phyloP scores from a whole-genome alignment of 345 rosid genomes.

The Syzygium aromaticum region DNA sequence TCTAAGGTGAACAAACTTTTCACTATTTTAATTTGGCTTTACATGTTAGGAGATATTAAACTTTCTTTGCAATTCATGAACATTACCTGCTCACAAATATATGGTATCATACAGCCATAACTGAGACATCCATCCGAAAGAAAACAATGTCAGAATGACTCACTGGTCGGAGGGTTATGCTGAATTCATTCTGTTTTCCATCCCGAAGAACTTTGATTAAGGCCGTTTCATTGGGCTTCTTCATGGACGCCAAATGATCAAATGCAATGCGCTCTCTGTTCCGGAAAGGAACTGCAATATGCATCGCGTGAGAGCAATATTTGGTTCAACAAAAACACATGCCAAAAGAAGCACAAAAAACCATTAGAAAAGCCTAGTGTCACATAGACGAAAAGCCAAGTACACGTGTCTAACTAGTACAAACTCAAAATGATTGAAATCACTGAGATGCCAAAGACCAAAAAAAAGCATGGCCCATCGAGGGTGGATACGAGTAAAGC shows the following conservation, averaged over 20 bases:
- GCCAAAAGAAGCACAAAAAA: too few species aligned
- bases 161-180: slow-evolving; percentile 51
- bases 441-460: neutral
- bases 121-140: neutral
- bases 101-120: neutral
- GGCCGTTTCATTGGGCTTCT: slow-evolving; percentile 67
- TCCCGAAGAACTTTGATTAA: slow-evolving; percentile 55
- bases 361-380: neutral
- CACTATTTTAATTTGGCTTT: neutral
- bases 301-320: neutral
- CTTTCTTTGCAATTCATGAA: neutral
- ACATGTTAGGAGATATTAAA: neutral
- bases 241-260: slow-evolving; percentile 88
- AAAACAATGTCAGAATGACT: slow-evolving; percentile 17
- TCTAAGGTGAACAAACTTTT: neutral
- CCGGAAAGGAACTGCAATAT: slow-evolving; percentile 63
- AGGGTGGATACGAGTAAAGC: neutral
- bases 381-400: neutral
- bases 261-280: slow-evolving; percentile 76
- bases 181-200: slow-evolving; percentile 41
- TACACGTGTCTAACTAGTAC: neutral
- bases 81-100: neutral
- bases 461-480: neutral
- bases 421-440: neutral
- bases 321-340: neutral